phyloP scores from a whole-genome alignment of 139 green algal genomes.

The Asterochloris erici region DNA sequence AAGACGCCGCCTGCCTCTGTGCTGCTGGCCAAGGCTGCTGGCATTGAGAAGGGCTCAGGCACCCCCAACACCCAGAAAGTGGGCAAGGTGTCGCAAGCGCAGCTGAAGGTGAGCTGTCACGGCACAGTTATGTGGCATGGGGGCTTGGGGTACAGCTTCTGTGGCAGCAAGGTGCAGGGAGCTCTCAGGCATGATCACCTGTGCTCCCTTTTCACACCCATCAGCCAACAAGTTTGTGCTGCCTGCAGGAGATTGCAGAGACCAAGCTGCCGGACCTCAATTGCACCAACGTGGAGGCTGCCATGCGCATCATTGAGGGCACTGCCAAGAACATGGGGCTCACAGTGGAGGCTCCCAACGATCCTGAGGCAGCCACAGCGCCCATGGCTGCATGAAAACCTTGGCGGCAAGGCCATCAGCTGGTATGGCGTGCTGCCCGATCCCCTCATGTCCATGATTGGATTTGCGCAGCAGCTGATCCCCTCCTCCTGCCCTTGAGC shows the following conservation, averaged over 20 bases:
- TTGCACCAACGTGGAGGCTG: slow-evolving; percentile 82
- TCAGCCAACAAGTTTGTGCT: background rate
- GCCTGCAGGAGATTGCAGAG: slow-evolving; percentile 86
- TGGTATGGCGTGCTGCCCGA: too few relatives aligned
- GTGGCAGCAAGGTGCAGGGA: too few relatives aligned
- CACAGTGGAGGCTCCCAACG: slow-evolving; percentile 31
- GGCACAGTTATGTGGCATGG: background rate
- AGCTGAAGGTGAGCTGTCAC: slow-evolving; percentile 50
- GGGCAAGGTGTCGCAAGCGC: slow-evolving; percentile 84
- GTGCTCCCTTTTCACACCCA: background rate
- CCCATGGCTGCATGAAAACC: slow-evolving; percentile 26
- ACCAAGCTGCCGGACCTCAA: slow-evolving; percentile 99
- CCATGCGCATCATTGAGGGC: slow-evolving; percentile 86
- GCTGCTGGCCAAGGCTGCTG: slow-evolving; percentile 93
- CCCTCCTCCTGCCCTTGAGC: too few relatives aligned
- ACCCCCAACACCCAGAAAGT: slow-evolving; percentile 77
- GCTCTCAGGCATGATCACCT: background rate
- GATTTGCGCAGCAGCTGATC: too few relatives aligned
- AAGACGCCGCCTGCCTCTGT: slow-evolving; percentile 97
- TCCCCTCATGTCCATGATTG: too few relatives aligned
- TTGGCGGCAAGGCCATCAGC: background rate
- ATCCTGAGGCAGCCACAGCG: background rate
- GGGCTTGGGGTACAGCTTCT: background rate
- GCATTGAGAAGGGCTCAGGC: slow-evolving; percentile 75
- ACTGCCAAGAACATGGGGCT: slow-evolving; percentile 98